phyloP scores from a whole-genome alignment of 345 rosid species.

The Syzygium oleosum region DNA sequence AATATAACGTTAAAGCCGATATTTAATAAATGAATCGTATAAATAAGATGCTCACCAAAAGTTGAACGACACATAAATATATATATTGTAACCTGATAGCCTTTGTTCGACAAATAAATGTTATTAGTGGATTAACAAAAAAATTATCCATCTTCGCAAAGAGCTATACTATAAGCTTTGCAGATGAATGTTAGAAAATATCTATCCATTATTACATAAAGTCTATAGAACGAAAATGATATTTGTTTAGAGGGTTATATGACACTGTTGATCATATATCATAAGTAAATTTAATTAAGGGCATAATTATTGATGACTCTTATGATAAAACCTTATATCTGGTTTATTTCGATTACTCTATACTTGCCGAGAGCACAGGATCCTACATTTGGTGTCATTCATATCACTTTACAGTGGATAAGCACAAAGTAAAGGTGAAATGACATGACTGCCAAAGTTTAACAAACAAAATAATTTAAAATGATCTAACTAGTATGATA shows the following conservation, averaged over 20 bases:
- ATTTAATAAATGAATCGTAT: neutral
- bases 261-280: neutral
- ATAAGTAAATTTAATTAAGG: neutral
- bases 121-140: neutral
- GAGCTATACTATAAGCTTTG: neutral
- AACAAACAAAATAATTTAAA: neutral
- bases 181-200: neutral
- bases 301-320: neutral
- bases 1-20: neutral
- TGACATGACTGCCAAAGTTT: neutral
- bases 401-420: neutral
- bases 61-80: neutral
- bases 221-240: neutral
- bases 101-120: neutral
- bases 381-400: neutral
- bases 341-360: neutral
- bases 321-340: neutral
- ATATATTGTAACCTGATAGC: neutral
- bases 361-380: neutral
- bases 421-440: neutral
- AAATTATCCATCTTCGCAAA: neutral
- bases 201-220: neutral
- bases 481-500: neutral
- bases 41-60: neutral
- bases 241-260: neutral